Evolutionary conservation across 257 asterid species (phyloP), one percentile per base, ranked within the genome.

Genomic region (Vinca minor): DNA sequence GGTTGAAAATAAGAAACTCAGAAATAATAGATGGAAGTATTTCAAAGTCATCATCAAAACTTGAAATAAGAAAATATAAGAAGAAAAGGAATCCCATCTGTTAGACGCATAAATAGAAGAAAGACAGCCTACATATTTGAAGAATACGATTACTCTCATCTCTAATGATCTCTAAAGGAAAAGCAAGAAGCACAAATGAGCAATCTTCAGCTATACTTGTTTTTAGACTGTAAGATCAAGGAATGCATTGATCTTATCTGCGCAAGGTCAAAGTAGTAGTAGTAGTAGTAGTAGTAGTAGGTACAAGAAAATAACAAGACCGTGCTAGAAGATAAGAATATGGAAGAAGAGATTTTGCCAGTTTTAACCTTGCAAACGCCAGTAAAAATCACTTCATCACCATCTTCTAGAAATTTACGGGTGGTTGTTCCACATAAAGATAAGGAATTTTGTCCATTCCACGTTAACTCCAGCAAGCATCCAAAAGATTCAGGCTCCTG

Each of bases 401-500:
- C 98, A 49, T 92, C 96, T 74, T 86, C 95, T 3, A 92, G 80
- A 79, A 82, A 93, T 7, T 82, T 82, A 26, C 97, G 97, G 64
- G 73, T 77, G 14, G 80, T 71, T 74, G 80, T 71, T 74, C 84
- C 86, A 69, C 85, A 87, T 62, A 92, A 63, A 46, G 91, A 74
- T 5, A 93, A 29, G 5, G 88, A 73, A 18, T 87, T 89, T 65
- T 81, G 79, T 59, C 98, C 98, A 20, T 93, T 93, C 98, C 97
- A 93, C 21, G 89, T 79, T 76, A 93, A 75, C 77, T 93, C 98
- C 46, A 93, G 88, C 87, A 93, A 82, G 78, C 96, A 84, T 66
- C 98, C 96, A 69, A 78, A 70, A 52, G 98, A 89, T 56, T 85
- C 96, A 3, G 94, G 87, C 67, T 87, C 97, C 97, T 92, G 80